Evolutionary conservation across 768 basidiomycete genomes (phyloP).

Genomic region (Boletus edulis): DNA sequence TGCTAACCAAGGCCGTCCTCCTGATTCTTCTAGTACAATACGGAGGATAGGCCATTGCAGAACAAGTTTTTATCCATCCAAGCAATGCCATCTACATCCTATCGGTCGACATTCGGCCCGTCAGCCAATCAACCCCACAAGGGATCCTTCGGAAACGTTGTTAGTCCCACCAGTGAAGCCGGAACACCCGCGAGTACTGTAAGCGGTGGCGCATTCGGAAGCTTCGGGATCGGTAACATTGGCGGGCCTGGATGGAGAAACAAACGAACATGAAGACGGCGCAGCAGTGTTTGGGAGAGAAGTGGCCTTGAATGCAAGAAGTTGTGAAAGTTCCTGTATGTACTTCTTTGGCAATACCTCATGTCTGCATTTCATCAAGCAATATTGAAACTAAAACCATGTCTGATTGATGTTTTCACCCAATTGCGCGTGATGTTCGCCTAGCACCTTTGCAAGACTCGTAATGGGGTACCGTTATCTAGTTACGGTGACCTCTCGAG

Average conservation of each 20-base stretch:
- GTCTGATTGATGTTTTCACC: too few relatives aligned
- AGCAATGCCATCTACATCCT: constrained; percentile 61
- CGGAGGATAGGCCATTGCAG: constrained; percentile 77
- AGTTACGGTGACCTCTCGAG: too few relatives aligned
- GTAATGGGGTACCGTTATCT: too few relatives aligned
- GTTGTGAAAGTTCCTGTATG: constrained; percentile 8
- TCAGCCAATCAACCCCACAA: constrained; percentile 22
- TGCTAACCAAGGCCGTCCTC: background rate
- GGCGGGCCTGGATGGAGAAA: constrained; percentile 30
- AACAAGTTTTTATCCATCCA: constrained; percentile 85
- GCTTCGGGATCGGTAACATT: constrained; percentile 45
- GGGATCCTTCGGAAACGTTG: constrained; percentile 15
- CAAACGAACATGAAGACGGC: constrained; percentile 22
- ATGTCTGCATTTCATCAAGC: constrained; percentile 6
- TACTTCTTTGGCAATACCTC: constrained; percentile 11
- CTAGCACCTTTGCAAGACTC: too few relatives aligned
- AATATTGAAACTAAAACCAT: background rate
- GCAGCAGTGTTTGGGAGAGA: background rate
- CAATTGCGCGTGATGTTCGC: too few relatives aligned
- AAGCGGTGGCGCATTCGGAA: constrained; percentile 45
- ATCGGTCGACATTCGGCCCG: constrained; percentile 61
- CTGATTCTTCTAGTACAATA: constrained; percentile 59
- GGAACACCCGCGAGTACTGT: constrained; percentile 23
- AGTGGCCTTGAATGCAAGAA: background rate
- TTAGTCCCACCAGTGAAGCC: constrained; percentile 23